Evolutionary conservation across 306 rosid genomes (phyloP).

Genomic region (Sechiopsis laciniata): DNA sequence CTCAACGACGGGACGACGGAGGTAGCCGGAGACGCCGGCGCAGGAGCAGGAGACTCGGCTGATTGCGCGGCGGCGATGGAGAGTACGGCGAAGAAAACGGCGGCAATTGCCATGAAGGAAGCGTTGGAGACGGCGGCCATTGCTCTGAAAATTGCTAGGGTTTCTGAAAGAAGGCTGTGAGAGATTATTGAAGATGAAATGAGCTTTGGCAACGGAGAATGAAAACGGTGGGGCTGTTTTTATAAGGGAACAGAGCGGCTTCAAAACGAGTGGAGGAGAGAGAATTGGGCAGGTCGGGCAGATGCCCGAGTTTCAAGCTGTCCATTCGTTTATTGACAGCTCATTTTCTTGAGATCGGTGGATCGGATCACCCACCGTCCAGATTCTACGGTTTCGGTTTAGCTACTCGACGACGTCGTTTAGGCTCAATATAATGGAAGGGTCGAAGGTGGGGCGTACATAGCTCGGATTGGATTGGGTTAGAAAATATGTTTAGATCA

Average conservation of each 20-base stretch:
- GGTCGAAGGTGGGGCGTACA: no score
- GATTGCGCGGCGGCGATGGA: conserved; percentile 37
- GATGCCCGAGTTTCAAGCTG: conserved; percentile 64
- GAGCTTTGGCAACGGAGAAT: not conserved
- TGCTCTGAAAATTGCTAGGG: conserved; percentile 24
- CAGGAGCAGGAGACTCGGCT: conserved; percentile 65
- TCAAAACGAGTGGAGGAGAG: no score
- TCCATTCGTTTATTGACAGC: conserved; percentile 46
- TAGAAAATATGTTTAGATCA: no score
- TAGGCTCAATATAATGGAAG: not conserved
- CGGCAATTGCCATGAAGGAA: conserved; percentile 36
- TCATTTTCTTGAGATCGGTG: conserved; percentile 12
- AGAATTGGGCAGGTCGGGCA: conserved; percentile 53
- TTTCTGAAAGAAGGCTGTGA: not conserved
- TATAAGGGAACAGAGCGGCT: conserved; percentile 33
- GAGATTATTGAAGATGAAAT: not conserved
- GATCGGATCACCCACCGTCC: conserved; percentile 15
- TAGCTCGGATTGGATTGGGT: no score
- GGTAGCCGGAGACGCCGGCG: conserved; percentile 56
- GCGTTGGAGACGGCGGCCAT: conserved; percentile 66
- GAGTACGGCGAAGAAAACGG: conserved; percentile 32
- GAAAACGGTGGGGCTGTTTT: not conserved
- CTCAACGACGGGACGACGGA: conserved; percentile 47
- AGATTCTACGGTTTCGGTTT: not conserved
- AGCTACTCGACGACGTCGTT: conserved; percentile 1